Conservation (phyloP, 805 yeast genomes). For the Ogataea nakhonphanomensis region DNA sequence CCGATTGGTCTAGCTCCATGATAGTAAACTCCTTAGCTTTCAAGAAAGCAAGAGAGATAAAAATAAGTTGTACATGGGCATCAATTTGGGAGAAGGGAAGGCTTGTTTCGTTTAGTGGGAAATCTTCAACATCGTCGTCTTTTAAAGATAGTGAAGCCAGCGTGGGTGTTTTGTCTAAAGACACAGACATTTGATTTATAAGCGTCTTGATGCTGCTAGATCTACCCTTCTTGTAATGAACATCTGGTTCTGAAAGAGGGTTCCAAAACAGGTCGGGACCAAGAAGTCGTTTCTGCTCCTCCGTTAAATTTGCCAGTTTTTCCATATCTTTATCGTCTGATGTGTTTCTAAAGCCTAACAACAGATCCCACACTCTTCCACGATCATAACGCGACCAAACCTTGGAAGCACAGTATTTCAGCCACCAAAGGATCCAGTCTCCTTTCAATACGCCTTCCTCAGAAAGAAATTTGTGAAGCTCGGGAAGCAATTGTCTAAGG, state of each 20-base stretch:
- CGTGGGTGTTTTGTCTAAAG: constrained; percentile 29
- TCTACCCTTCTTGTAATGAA: constrained; percentile 20
- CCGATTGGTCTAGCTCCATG: constrained; percentile 86
- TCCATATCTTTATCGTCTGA: constrained; percentile 24
- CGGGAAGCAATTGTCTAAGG: constrained; percentile 66
- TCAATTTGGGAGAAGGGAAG: constrained; percentile 61
- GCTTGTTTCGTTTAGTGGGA: constrained; percentile 11
- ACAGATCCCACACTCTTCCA: constrained; percentile 85
- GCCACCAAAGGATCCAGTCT: constrained; percentile 94
- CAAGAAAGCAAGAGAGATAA: constrained; percentile 72
- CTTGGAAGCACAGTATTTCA: constrained; percentile 84
- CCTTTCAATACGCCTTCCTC: constrained; percentile 80
- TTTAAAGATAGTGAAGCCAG: constrained; percentile 19
- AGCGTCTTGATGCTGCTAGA: constrained; percentile 33
- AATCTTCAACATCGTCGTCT: constrained; percentile 26
- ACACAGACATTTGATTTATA: constrained; percentile 22
- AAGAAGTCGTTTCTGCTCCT: constrained; percentile 28
- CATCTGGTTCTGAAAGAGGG: constrained; percentile 31
- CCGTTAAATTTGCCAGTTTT: constrained; percentile 19
- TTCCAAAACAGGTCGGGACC: constrained; percentile 70
- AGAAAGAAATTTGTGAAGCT: constrained; percentile 66
- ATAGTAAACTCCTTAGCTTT: constrained; percentile 76
- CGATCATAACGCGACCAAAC: constrained; percentile 78
- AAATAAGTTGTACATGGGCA: constrained; percentile 73
- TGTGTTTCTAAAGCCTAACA: constrained; percentile 69